Evolutionary conservation across 2,329 filamentous ascomycete species (phyloP).

Genomic region (Colletotrichum sp.): DNA sequence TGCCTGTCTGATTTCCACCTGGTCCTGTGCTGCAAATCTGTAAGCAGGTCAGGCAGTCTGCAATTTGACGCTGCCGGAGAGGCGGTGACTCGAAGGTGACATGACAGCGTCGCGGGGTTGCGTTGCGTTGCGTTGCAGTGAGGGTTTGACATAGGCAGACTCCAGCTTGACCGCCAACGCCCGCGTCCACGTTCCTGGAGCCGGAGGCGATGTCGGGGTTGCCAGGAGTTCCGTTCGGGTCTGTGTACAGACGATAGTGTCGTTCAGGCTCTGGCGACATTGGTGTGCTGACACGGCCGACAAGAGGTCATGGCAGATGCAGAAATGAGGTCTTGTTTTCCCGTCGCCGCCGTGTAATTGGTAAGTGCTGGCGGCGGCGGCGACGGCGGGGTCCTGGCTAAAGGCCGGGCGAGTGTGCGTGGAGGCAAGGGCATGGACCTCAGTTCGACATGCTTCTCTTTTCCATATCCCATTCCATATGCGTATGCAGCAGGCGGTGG

Average conservation of each 20-base stretch:
- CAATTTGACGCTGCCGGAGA: neutral
- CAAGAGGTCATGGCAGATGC: neutral
- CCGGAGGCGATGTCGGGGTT: neutral
- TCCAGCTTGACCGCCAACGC: neutral
- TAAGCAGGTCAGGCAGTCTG: neutral
- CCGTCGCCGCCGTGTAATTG: neutral
- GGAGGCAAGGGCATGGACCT: neutral
- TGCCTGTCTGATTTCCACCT: neutral
- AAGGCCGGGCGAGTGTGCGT: neutral
- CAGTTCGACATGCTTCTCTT: neutral
- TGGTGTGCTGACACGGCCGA: neutral
- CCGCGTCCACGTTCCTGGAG: neutral
- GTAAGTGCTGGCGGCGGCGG: neutral
- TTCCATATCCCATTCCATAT: neutral
- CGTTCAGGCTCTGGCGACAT: neutral
- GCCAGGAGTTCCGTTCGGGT: neutral
- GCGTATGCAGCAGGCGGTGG: neutral
- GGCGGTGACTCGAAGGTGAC: conserved; percentile 10
- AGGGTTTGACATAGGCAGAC: conserved; percentile 3
- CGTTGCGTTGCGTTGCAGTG: neutral
- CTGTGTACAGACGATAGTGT: neutral
- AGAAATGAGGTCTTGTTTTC: neutral
- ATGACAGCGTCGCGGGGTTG: conserved; percentile 1
- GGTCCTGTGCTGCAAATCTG: neutral
- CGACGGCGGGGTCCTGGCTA: neutral